Conservation (phyloP, 2,329 filamentous ascomycete genomes). For the Beauveria bassiana region DNA sequence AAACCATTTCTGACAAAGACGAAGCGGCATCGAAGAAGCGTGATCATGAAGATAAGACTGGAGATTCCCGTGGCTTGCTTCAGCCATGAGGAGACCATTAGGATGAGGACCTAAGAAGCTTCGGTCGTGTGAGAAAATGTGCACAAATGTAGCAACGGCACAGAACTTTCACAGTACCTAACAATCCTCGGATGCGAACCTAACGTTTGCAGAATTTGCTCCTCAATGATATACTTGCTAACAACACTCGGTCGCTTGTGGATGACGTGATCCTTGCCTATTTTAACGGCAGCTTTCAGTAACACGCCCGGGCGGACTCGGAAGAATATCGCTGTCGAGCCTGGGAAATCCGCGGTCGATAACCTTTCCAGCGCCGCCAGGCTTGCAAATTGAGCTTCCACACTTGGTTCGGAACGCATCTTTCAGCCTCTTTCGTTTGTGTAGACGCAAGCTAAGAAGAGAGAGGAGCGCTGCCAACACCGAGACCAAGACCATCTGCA, state of each 20-base stretch:
- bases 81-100: conserved; percentile 13
- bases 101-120: conserved; percentile 4
- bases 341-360: conserved; percentile 10
- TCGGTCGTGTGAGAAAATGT: neutral
- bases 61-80: conserved; percentile 16
- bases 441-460: neutral
- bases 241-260: conserved; percentile 6
- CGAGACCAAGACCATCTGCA: neutral
- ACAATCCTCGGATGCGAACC: conserved; percentile 12
- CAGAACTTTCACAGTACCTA: neutral
- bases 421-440: neutral
- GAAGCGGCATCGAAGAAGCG: neutral
- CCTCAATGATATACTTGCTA: conserved; percentile 10
- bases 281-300: conserved; percentile 11
- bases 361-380: conserved; percentile 9
- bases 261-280: conserved; percentile 6
- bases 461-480: neutral
- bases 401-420: neutral
- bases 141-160: neutral
- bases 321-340: conserved; percentile 15
- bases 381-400: neutral
- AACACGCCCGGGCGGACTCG: conserved; percentile 9
- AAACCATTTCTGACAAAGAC: conserved; percentile 18
- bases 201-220: conserved; percentile 12
- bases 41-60: conserved; percentile 13